Evolutionary conservation across 768 basidiomycete species (phyloP), one percentile per base, ranked within the genome.

Genomic region (Hygrophorus russula): DNA sequence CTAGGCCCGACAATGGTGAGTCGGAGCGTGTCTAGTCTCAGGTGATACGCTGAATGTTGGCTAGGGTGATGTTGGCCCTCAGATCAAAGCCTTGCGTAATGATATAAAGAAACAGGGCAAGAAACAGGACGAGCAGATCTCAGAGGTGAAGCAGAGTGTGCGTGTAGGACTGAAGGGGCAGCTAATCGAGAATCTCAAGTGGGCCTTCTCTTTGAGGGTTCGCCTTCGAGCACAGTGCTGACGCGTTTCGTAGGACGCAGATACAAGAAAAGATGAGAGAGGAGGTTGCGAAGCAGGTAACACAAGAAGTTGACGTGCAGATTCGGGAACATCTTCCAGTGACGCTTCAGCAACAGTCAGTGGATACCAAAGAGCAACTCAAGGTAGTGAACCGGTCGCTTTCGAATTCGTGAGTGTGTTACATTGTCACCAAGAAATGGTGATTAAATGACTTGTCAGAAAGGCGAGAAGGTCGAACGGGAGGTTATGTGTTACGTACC

Each of bases 381-480:
- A 53, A 56, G 13, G 65, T 68, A 6, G 64, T 74, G 36, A 63
- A 63, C 46, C 58, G n/a, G n/a, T n/a, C n/a, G 8, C 53, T 75
- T 17, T 49, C 39, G 11, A 80, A 80, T 57, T 76, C 76, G 78
- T 80, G 48, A 49, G 73, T 67, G 11, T 28, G 33, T 28, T 35
- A 27, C 17, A 11, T 13, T n/a, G 27, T 41, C 13, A 30, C 18
- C 4, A 3, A 15, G 19, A n/a, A 19, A 5, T 5, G 11, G 17
- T n/a, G 11, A 36, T 12, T 32, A 8, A 47, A n/a, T 30, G 36
- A 8, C 41, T 2, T 18, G 2, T 28, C 47, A 79, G 77, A 2
- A 61, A 69, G 46, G 70, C 76, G 19, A 64, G 76, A 37, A 62
- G 64, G n/a, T 56, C 52, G 13, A 78, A 80, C 52, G 64, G 73